Conservation (phyloP, 192 early-diverging fungal genomes). For the Backusella psychrophila region DNA sequence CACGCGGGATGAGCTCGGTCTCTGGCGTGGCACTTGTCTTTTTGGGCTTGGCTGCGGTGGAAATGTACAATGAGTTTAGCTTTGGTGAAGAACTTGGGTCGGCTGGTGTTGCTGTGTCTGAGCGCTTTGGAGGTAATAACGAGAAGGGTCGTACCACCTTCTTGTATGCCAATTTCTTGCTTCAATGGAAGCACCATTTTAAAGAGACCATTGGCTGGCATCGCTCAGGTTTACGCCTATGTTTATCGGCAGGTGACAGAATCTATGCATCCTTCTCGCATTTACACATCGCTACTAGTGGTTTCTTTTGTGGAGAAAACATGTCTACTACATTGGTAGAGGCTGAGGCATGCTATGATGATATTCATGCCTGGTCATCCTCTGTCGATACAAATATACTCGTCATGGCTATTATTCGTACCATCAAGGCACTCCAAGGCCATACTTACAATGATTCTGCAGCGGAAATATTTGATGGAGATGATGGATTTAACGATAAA, state of each 20-base stretch:
- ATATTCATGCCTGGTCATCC: conserved; percentile 23
- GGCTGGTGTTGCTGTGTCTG: conserved; percentile 18
- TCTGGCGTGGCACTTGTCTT: conserved; percentile 29
- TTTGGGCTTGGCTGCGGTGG: conserved; percentile 22
- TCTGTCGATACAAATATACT: conserved; percentile 27
- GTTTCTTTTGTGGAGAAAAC: conserved; percentile 11
- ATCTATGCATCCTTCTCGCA: conserved; percentile 27
- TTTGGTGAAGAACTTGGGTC: conserved; percentile 26
- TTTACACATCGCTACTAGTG: conserved; percentile 17
- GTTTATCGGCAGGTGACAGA: conserved; percentile 23
- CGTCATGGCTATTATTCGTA: conserved; percentile 25
- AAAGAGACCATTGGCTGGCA: conserved; percentile 8
- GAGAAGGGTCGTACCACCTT: conserved; percentile 26
- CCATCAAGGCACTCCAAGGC: conserved; percentile 29
- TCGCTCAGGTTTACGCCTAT: not conserved
- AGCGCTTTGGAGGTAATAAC: conserved; percentile 9
- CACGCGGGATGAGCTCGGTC: conserved; percentile 12
- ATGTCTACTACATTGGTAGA: conserved; percentile 12
- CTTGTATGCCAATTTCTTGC: conserved; percentile 22
- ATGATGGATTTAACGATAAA: conserved; percentile 32
- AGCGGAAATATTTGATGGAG: conserved; percentile 23
- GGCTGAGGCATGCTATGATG: conserved; percentile 23
- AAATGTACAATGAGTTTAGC: conserved; percentile 16
- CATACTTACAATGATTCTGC: conserved; percentile 16
- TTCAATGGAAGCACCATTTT: conserved; percentile 26